Percentiles rank a stretch among this genome's conserved stretches.
phyloP scores from a whole-genome alignment of 2,329 filamentous ascomycete species.

The Colletotrichum sidae region DNA sequence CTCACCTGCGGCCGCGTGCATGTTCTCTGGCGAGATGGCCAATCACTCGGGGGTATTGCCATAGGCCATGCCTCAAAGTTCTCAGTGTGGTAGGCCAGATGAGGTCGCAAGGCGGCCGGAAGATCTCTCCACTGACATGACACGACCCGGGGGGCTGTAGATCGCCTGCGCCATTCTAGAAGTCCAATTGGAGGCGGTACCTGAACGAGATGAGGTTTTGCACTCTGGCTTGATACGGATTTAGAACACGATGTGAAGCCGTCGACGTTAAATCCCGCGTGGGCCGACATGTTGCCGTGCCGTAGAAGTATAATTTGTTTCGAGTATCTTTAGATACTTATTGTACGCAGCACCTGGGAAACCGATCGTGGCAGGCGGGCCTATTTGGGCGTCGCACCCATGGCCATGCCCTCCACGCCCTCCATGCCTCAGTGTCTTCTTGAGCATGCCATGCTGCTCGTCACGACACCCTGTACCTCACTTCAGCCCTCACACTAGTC shows the following conservation, averaged over 20 bases:
- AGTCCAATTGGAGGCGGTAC: constrained; percentile 3
- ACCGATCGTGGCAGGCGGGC: constrained; percentile 16
- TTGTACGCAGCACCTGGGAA: constrained; percentile 6
- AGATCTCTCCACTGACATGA: constrained; percentile 19
- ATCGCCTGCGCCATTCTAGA: constrained; percentile 30
- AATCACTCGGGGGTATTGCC: constrained; percentile 15
- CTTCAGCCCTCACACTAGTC: constrained; percentile 8
- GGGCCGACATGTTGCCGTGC: constrained; percentile 23
- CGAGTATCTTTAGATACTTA: constrained; percentile 11
- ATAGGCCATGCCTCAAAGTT: constrained; percentile 19
- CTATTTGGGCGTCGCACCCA: not conserved
- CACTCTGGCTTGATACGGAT: constrained; percentile 10
- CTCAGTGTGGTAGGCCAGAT: constrained; percentile 9
- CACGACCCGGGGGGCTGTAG: constrained; percentile 6
- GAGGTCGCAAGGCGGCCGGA: constrained; percentile 24
- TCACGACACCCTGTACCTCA: constrained; percentile 5
- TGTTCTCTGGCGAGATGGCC: constrained; percentile 33
- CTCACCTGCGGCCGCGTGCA: constrained; percentile 31
- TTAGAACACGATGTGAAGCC: constrained; percentile 20
- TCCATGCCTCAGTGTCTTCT: not conserved
- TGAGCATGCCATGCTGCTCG: not conserved
- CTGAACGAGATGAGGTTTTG: no score
- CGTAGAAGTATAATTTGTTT: constrained; percentile 19
- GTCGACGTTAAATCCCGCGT: constrained; percentile 20
- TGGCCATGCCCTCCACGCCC: not conserved